Evolutionary conservation across 106 monocot species (phyloP), one percentile per base, ranked within the genome.

Genomic region (Acorus calamus): DNA sequence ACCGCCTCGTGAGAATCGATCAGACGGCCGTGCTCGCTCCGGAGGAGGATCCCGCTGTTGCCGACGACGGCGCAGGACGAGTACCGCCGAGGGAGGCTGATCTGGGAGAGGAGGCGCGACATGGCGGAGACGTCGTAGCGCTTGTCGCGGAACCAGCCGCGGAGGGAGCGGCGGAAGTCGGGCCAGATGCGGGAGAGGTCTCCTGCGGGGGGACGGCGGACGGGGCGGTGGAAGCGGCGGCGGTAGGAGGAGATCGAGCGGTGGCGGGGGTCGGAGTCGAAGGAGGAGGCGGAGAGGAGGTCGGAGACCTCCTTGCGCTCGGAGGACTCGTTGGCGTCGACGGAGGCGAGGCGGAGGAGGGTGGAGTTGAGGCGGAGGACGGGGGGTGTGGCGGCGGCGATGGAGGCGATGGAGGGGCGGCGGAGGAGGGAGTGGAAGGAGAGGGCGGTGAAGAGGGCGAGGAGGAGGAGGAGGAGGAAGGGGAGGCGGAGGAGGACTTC

Each of bases 51-150:
- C 7, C 91, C 91, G 60, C 91, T 87, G 64, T 92, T 92, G 3
- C 91, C 91, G 57, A 92, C 91, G 4, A 92, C 91, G 3, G 91
- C 91, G 74, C 91, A 92, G 9, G 85, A 74, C 13, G 45, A 9
- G 77, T 89, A 82, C 53, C 63, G 82, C 43, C 10, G 50, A 50
- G 68, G 64, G 50, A 13, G 52, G n/a, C 63, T 68, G 55, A 63
- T 13, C 8, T 50, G 59, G 8, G 0, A 10, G 2, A 55, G 3
- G 54, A 77, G 76, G 12, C 67, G 49, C 9, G 54, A 12, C 49
- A 77, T 66, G 50, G 62, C 47, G 10, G 8, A 28, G 0, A 71
- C 11, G 11, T 43, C n/a, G 60, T 51, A 45, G 9, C 2, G 42
- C 5, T 47, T 41, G 49, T 12, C 6, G 7, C 3, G 65, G 53